Evolutionary conservation across 495 filamentous ascomycete species (phyloP).

Genomic region (Penicillium taxi): DNA sequence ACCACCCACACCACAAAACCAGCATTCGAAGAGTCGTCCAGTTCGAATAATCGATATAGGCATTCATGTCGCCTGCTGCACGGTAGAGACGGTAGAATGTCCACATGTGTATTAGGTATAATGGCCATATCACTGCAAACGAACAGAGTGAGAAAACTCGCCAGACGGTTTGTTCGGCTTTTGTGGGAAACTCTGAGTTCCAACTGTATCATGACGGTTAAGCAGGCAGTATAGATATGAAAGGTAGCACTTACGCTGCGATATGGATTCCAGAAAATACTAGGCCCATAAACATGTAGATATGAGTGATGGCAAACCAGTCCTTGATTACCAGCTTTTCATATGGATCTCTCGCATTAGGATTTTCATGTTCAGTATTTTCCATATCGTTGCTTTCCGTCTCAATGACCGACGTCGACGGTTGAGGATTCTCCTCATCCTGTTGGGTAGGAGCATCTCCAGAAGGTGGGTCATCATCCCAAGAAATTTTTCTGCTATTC

Average conservation of each 20-base stretch:
- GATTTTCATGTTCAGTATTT: no score
- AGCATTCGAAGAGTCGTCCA: neutral
- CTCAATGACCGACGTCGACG: no score
- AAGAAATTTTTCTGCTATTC: no score
- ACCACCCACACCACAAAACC: neutral
- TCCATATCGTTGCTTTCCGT: no score
- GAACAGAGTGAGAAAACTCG: conserved; percentile 5
- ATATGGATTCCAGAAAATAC: conserved; percentile 6
- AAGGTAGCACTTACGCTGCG: conserved; percentile 5
- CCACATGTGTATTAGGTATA: conserved; percentile 1
- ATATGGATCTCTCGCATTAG: no score
- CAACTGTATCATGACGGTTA: conserved; percentile 1
- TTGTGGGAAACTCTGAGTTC: conserved; percentile 7
- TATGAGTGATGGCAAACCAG: neutral
- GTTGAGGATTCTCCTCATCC: no score
- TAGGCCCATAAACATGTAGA: conserved; percentile 1
- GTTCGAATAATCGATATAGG: neutral
- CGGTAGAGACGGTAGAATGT: neutral
- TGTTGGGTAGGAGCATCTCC: no score
- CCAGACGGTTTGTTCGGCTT: conserved; percentile 6
- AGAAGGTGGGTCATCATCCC: no score
- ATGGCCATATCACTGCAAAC: neutral
- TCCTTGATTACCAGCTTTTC: neutral
- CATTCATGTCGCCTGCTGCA: neutral
- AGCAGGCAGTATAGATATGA: neutral